phyloP scores from a whole-genome alignment of 2,329 filamentous ascomycete genomes.

The Talaromyces amestolkiae region DNA sequence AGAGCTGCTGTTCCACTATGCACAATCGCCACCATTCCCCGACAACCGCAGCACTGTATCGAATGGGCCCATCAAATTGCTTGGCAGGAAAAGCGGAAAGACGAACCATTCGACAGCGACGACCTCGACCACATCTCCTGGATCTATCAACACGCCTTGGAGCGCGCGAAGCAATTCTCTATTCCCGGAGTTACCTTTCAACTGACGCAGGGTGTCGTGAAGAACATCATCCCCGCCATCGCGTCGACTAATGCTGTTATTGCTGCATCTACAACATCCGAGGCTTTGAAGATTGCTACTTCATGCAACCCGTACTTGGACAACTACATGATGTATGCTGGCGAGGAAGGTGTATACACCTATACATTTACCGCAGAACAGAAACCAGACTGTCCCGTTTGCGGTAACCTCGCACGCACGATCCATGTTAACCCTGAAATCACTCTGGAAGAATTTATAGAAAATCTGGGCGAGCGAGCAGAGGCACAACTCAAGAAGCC shows the following conservation, averaged over 20 bases:
- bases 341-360: slow-evolving; percentile 92
- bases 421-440: slow-evolving; percentile 67
- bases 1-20: slow-evolving; percentile 93
- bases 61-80: slow-evolving; percentile 99
- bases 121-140: slow-evolving; percentile 97
- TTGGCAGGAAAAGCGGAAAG: slow-evolving; percentile 84
- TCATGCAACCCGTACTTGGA: slow-evolving; percentile 76
- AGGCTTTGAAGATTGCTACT: slow-evolving; percentile 91
- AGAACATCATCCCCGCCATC: slow-evolving; percentile 98
- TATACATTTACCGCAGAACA: slow-evolving; percentile 95
- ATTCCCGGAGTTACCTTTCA: slow-evolving; percentile 92
- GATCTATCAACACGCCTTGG: slow-evolving; percentile 82
- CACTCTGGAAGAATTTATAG: slow-evolving; percentile 81
- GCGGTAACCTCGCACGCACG: slow-evolving; percentile 75
- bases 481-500: slow-evolving; percentile 94
- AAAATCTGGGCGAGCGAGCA: slow-evolving; percentile 75
- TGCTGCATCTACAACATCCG: slow-evolving; percentile 92
- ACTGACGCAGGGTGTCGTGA: slow-evolving; percentile 94
- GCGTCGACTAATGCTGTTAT: slow-evolving; percentile 97
- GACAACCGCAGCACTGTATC: slow-evolving; percentile 95
- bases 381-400: slow-evolving; percentile 93
- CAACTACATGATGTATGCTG: slow-evolving; percentile 99
- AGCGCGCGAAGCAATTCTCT: slow-evolving; percentile 80
- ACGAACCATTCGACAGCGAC: slow-evolving; percentile 86
- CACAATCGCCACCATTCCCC: slow-evolving; percentile 91